Evolutionary conservation across 768 basidiomycete species (phyloP).

Genomic region (Suillus tomentosus): DNA sequence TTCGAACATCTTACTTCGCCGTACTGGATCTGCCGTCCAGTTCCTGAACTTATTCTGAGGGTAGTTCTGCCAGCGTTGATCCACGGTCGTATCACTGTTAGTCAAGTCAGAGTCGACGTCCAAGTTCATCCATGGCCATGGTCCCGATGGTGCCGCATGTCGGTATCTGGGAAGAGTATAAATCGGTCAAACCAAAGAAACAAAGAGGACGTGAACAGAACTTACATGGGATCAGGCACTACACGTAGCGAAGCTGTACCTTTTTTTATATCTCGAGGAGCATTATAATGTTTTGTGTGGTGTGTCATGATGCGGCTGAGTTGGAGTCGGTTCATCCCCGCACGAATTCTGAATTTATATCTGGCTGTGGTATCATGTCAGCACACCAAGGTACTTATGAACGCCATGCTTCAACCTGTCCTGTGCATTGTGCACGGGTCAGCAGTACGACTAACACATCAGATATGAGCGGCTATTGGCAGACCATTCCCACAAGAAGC

Average conservation of each 20-base stretch:
- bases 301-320: not conserved
- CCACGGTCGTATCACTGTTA: not conserved
- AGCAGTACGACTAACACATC: not conserved
- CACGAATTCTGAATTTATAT: not conserved
- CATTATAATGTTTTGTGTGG: not conserved
- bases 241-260: not conserved
- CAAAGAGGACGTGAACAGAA: not conserved
- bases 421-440: not conserved
- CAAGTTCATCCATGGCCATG: constrained; percentile 37
- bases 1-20: constrained; percentile 32
- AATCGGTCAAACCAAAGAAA: not conserved
- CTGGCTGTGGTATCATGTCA: not conserved
- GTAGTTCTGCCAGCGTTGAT: constrained; percentile 17
- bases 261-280: not conserved
- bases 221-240: not conserved
- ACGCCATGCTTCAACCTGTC: not conserved
- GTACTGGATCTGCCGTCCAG: constrained; percentile 34
- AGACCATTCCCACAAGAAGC: not conserved
- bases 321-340: not conserved
- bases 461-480: not conserved
- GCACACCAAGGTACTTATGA: not conserved
- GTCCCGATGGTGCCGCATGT: constrained; percentile 29
- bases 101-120: not conserved
- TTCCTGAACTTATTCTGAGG: constrained; percentile 34
- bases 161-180: constrained; percentile 15